Evolutionary conservation across 2,329 filamentous ascomycete genomes (phyloP), one percentile per base, ranked within the genome.

Genomic region (Aureobasidium vineae): DNA sequence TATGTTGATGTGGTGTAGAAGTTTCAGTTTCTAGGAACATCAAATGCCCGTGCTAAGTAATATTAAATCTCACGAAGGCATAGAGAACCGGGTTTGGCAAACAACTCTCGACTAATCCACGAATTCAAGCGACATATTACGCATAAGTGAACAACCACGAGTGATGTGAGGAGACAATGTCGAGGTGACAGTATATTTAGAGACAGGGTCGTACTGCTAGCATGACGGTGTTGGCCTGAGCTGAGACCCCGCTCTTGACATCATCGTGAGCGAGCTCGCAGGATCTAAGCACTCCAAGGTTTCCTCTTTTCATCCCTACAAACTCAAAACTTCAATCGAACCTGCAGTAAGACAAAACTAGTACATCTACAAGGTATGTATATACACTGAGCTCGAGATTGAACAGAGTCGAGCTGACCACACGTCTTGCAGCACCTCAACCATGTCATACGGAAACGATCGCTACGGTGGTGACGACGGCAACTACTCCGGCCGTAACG

Each of bases 361-460:
- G 16, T 23, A 47, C 16, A 3, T 19, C 16, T 31, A 64, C 21
- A 63, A 47, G 28, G 40, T 45, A 23, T 19, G 26, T 45, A 21
- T 8, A 36, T 10, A 5, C 6, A 7, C 2, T 21, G 21, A n/a
- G 33, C 31, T 23, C 13, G 15, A 11, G 33, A 28, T 6, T 8
- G 31, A 50, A 5, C 7, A 23, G 6, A 28, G 3, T 15, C 49
- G 5, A 53, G 21, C 49, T 64, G 23, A 64, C 38, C 21, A 5
- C 23, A 3, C 28, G 2, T 15, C 28, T 6, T 16, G 28, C 61
- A 53, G 61, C 7, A 64, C 26, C 28, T 16, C 38, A 38, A 73
- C 41, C 66, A 76, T 76, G 74, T 75, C 74, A 61, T 75, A 74
- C 69, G 71, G 73, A 71, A 72, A 76, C 65, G 70, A 69, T 28